Conservation (phyloP, 352 stramenopile genomes). For the Phytophthora fragariae region DNA sequence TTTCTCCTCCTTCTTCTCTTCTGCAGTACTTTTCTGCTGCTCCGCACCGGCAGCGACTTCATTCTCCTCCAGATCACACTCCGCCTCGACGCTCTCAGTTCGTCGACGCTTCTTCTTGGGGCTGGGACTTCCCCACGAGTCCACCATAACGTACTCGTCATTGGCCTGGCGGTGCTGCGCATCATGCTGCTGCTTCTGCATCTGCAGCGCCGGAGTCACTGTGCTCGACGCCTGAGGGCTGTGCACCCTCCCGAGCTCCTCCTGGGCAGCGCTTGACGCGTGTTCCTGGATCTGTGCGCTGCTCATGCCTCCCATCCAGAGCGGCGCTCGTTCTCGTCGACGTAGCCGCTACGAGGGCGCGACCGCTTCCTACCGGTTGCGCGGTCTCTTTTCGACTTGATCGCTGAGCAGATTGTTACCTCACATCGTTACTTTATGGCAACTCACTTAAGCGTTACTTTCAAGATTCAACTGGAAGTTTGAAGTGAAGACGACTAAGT, state of each 20-base stretch:
- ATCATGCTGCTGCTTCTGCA: conserved; percentile 12
- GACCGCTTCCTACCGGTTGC: not conserved
- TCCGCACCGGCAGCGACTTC: not conserved
- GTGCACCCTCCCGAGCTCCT: conserved; percentile 4
- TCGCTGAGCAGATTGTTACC: not conserved
- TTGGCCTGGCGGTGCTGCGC: conserved; percentile 1
- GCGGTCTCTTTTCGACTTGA: not conserved
- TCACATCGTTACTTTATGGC: too few relatives aligned
- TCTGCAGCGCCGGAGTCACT: conserved; percentile 9
- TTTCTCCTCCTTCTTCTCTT: conserved; percentile 1
- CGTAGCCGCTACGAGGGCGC: conserved; percentile 1
- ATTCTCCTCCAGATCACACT: conserved; percentile 5
- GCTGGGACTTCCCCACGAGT: conserved; percentile 10
- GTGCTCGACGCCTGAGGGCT: not conserved
- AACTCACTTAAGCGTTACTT: too few relatives aligned
- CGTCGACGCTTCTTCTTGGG: conserved; percentile 24
- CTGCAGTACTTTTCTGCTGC: not conserved
- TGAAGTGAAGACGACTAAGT: conserved; percentile 26
- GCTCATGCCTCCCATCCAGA: conserved; percentile 28
- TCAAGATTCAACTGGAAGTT: not conserved
- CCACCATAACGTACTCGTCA: conserved; percentile 17
- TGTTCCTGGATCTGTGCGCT: conserved; percentile 31
- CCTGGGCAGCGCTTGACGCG: not conserved
- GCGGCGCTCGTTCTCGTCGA: not conserved
- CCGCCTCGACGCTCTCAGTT: not conserved